Evolutionary conservation across 768 basidiomycete species (phyloP).

Genomic region (Mrakia frigida): DNA sequence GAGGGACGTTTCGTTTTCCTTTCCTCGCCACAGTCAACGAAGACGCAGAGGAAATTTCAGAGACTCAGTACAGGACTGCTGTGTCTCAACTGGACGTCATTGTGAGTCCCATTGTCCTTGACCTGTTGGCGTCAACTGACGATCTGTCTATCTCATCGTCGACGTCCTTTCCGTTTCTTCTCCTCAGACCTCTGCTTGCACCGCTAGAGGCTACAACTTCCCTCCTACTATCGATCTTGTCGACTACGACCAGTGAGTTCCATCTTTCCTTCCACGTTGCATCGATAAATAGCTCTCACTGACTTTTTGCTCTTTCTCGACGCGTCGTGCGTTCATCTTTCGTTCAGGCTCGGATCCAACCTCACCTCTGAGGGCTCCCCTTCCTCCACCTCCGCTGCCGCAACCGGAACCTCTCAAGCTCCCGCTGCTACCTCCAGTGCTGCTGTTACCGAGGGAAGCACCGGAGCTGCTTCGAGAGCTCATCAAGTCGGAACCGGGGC

Average conservation of each 20-base stretch:
- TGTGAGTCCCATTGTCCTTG: not conserved
- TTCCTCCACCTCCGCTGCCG: too few species aligned
- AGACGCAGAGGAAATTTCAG: not conserved
- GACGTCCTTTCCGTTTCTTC: not conserved
- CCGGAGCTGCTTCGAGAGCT: too few species aligned
- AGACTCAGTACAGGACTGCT: not conserved
- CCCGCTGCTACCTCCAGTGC: too few species aligned
- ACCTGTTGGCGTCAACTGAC: not conserved
- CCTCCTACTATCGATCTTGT: not conserved
- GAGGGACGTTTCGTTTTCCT: not conserved
- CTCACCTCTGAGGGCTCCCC: too few species aligned
- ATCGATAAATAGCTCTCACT: too few species aligned
- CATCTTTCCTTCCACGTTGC: not conserved
- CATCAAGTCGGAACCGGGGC: too few species aligned
- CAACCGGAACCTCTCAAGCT: too few species aligned
- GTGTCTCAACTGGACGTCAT: not conserved
- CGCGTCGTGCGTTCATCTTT: too few species aligned
- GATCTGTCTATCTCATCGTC: not conserved
- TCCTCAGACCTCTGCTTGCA: not conserved
- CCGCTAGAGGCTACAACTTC: not conserved
- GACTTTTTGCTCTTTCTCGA: not conserved
- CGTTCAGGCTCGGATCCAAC: too few species aligned
- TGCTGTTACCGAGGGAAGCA: too few species aligned
- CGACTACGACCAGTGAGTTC: not conserved
- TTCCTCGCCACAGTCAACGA: not conserved